Conservation (phyloP, 768 basidiomycete genomes). For the Trametes elegans region DNA sequence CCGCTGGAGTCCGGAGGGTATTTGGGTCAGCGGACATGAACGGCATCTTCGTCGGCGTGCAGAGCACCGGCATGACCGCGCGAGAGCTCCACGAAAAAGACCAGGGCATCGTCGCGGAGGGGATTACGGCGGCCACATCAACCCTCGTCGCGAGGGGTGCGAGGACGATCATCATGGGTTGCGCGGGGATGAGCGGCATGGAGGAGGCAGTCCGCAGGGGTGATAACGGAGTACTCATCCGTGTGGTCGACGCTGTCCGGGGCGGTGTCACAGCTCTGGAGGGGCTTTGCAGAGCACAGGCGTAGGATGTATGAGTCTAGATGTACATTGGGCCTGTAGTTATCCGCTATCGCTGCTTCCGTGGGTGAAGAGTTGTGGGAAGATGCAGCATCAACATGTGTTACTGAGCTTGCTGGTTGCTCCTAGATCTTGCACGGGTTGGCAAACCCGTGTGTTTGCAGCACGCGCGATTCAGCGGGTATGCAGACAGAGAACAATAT, state of each 20-base stretch:
- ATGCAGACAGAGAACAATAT: no score
- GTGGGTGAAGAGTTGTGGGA: no score
- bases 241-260: slow-evolving; percentile 21
- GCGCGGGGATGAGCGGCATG: slow-evolving; percentile 29
- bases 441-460: no score
- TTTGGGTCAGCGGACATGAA: slow-evolving; percentile 21
- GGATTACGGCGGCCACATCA: slow-evolving; percentile 29
- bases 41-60: slow-evolving; percentile 30
- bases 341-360: no score
- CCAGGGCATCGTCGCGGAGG: slow-evolving; percentile 24
- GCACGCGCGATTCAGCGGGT: no score
- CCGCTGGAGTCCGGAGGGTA: slow-evolving; percentile 23
- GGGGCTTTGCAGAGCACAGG: slow-evolving; percentile 11
- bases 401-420: no score
- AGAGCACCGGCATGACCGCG: slow-evolving; percentile 35
- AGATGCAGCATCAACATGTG: no score
- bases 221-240: slow-evolving; percentile 6
- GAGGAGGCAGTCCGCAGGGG: slow-evolving; percentile 20
- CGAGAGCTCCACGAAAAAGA: slow-evolving; percentile 31
- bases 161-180: slow-evolving; percentile 23
- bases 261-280: slow-evolving; percentile 23
- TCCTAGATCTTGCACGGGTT: no score
- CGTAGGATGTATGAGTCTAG: background rate
- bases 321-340: background rate
- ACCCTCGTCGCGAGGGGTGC: slow-evolving; percentile 22